Percentiles rank a stretch among this genome's conserved stretches.
These are phyloP conservation scores for Cronartium quercuum DNA, from an alignment of 1,284 basidiomycete species.

Conservation along the genomic window DNA sequence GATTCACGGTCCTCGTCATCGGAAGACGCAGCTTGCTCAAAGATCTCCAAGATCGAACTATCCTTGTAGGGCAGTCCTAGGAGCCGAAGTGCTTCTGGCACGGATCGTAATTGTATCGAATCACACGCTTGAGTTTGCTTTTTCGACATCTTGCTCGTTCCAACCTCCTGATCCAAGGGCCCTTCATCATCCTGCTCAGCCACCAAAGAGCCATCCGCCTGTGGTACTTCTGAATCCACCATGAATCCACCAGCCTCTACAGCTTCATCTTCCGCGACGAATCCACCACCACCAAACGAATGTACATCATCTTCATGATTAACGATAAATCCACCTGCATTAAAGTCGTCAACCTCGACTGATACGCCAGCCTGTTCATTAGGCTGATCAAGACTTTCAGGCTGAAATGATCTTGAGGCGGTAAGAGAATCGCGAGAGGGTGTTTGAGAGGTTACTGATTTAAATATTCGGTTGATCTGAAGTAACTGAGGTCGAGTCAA, in stretches of 20 bases:
- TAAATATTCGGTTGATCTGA: conserved; percentile 24
- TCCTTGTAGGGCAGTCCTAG: conserved; percentile 21
- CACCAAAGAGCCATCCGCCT: neutral
- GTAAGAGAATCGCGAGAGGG: neutral
- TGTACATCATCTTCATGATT: neutral
- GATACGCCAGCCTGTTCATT: neutral
- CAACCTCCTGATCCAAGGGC: neutral
- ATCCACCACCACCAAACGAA: neutral
- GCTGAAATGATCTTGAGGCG: neutral
- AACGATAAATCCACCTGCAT: neutral
- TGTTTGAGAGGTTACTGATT: conserved; percentile 9
- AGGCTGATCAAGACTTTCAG: neutral
- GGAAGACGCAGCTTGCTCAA: conserved; percentile 24
- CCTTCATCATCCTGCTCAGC: neutral
- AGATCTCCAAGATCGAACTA: conserved; percentile 19
- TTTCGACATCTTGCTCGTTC: neutral
- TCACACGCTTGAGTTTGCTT: neutral
- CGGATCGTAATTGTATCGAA: neutral
- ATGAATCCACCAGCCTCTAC: neutral
- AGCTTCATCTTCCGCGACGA: neutral
- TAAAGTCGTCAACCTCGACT: neutral
- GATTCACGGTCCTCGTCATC: conserved; percentile 1
- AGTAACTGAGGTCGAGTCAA: conserved; percentile 29
- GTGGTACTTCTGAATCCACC: neutral
- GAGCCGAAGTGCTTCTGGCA: conserved; percentile 21